Evolutionary conservation across 495 filamentous ascomycete genomes (phyloP).

Genomic region (Rhypophila decipiens): DNA sequence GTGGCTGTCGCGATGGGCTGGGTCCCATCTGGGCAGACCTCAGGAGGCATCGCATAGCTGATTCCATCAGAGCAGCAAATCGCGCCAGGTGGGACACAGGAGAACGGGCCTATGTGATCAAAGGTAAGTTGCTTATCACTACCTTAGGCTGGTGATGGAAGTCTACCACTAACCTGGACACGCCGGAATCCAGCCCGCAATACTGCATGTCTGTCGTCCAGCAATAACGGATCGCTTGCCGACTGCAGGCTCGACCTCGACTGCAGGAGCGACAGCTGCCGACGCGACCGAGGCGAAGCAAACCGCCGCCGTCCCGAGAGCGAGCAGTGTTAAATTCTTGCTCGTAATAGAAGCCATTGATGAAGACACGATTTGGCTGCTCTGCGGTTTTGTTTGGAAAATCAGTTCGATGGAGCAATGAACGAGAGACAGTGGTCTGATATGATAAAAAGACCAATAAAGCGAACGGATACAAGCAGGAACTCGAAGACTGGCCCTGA

Average conservation of each 20-base stretch:
- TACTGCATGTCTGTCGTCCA: not conserved
- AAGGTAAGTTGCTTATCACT: not conserved
- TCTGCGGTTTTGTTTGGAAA: too few relatives aligned
- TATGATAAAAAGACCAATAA: too few relatives aligned
- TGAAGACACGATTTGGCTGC: too few relatives aligned
- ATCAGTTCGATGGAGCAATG: too few relatives aligned
- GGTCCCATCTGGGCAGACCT: constrained; percentile 6
- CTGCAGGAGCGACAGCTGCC: not conserved
- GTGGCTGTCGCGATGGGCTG: not conserved
- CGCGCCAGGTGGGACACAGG: constrained; percentile 7
- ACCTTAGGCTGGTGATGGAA: not conserved
- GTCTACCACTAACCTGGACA: constrained; percentile 5
- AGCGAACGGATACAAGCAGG: too few relatives aligned
- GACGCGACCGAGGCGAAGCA: too few relatives aligned
- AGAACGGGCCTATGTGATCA: not conserved
- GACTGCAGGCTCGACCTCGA: not conserved
- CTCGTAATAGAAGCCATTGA: too few relatives aligned
- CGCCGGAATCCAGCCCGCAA: constrained; percentile 7
- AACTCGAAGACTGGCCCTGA: too few relatives aligned
- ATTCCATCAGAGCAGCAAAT: constrained; percentile 12
- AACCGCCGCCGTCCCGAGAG: not conserved
- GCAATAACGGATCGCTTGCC: not conserved
- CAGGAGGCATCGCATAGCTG: constrained; percentile 1
- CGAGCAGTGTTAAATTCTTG: too few relatives aligned
- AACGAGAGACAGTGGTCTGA: too few relatives aligned